Base-by-base conservation (phyloP, 2,329 filamentous ascomycete genomes). In the Aureobasidium mangrovei region DNA sequence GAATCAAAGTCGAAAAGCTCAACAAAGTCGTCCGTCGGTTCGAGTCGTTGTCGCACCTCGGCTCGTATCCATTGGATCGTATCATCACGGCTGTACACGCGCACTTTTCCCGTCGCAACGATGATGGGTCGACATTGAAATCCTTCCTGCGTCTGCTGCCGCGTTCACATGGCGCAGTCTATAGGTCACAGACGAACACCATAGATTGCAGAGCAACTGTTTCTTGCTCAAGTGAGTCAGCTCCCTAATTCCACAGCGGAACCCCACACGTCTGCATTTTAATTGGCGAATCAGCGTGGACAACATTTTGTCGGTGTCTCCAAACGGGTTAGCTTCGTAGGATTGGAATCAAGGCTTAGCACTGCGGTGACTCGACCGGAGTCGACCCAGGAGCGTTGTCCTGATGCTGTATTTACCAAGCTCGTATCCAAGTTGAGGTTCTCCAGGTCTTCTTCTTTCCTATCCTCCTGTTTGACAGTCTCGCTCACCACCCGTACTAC, bases 381-480 rank as follows among this genome's bases (percentile, higher is more conserved):
- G 18, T 18, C 18, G 18, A 18, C 18, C 18, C 18, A 18, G 38
- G 38, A 42, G 29, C 29, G 24, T 24, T 18, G n/a, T 28, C 39
- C 9, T 42, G 33, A 29, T n/a, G 31, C 39, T 18, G 47, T 52
- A 52, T 52, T 52, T 52, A 52, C 47, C 29, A 40, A 52, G 47
- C 47, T 52, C 18, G 28, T 42, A 38, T 52, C 47, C 47, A 52
- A 38, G 39, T 18, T 42, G 26, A 31, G 33, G 36, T 7, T 52
- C 38, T 35, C 39, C 33, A 40, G 47, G 36, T 52, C 47, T 42
- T 42, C 39, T 49, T 35, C 38, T 41, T 49, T 18, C 46, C 29
- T 35, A 42, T 52, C 47, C 9, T 29, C 39, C 47, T 35, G 27
- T 52, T 42, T 38, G 38, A 52, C 36, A 52, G 47, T 52, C 38